Percentiles rank a stretch among this genome's conserved stretches.
Evolutionary conservation across 2,329 filamentous ascomycete genomes (phyloP).

Genomic region (Clonostachys byssicola): DNA sequence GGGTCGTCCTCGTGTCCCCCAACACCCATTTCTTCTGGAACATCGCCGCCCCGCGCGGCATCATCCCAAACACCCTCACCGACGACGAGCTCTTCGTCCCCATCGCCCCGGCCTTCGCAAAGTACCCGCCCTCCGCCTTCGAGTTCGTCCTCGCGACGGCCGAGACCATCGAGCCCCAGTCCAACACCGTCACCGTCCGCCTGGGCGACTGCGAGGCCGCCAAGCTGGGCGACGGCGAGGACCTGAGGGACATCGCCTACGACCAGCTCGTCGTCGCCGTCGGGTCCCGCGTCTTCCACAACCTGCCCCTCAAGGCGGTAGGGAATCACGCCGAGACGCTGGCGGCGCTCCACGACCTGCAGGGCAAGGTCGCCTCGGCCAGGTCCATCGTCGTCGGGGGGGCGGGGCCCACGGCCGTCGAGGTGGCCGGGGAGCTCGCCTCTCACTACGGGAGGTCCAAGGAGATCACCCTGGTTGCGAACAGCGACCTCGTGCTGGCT

Average conservation of each 20-base stretch:
- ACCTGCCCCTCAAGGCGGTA: constrained; percentile 45
- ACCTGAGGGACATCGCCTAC: constrained; percentile 35
- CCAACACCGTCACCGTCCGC: constrained; percentile 17
- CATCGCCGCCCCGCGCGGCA: constrained; percentile 39
- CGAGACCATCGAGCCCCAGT: constrained; percentile 35
- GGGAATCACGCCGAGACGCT: constrained; percentile 35
- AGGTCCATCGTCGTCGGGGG: constrained; percentile 46
- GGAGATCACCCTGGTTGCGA: constrained; percentile 37
- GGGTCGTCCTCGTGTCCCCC: constrained; percentile 39
- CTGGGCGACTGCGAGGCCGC: constrained; percentile 2
- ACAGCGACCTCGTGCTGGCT: constrained; percentile 30
- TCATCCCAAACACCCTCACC: constrained; percentile 38
- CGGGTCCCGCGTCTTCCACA: constrained; percentile 35
- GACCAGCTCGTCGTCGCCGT: constrained; percentile 52
- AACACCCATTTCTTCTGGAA: constrained; percentile 45
- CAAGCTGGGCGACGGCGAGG: constrained; percentile 21
- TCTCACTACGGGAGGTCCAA: constrained; percentile 41
- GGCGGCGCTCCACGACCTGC: constrained; percentile 26
- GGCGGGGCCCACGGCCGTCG: constrained; percentile 44
- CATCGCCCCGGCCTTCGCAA: constrained; percentile 36
- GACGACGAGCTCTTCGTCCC: constrained; percentile 30
- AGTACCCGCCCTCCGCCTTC: constrained; percentile 40
- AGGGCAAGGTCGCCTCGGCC: constrained; percentile 31
- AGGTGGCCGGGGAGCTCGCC: constrained; percentile 47
- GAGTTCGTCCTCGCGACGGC: constrained; percentile 43